phyloP scores from a whole-genome alignment of 306 rosid genomes.

The Erythrophleum fordii region DNA sequence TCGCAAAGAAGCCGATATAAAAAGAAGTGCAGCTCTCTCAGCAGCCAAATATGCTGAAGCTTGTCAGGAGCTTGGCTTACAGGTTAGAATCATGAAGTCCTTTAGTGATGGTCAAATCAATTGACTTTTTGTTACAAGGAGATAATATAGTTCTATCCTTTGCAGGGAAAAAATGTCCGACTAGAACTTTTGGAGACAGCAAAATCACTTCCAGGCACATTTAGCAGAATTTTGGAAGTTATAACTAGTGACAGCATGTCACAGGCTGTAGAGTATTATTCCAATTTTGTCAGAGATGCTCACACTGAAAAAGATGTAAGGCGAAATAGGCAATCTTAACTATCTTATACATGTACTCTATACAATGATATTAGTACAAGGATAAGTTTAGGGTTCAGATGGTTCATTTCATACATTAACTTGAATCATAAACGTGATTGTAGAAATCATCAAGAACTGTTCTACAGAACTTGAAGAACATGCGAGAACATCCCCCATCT shows the following conservation, averaged over 20 bases:
- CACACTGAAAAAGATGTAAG: slow-evolving; percentile 3
- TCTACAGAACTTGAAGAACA: slow-evolving; percentile 6
- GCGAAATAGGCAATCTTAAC: background rate
- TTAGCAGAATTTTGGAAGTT: background rate
- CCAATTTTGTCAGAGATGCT: slow-evolving; percentile 5
- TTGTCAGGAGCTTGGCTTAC: slow-evolving; percentile 73
- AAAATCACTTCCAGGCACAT: slow-evolving; percentile 7
- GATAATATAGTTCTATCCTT: background rate
- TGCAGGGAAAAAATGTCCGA: slow-evolving; percentile 2
- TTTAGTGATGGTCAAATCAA: background rate
- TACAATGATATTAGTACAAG: background rate
- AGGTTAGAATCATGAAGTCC: background rate
- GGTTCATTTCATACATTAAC: background rate
- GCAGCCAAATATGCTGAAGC: slow-evolving; percentile 87
- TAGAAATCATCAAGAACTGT: background rate
- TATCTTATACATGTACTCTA: background rate
- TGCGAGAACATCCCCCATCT: slow-evolving; percentile 7
- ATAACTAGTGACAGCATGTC: background rate
- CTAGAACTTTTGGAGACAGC: slow-evolving; percentile 2
- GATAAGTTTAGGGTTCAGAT: background rate
- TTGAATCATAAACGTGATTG: background rate
- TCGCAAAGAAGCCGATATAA: slow-evolving; percentile 91
- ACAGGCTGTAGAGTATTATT: background rate
- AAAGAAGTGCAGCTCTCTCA: slow-evolving; percentile 81
- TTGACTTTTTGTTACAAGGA: background rate